A percentile compares a stretch with the other conserved stretches of the same genome.
phyloP scores from a whole-genome alignment of 108 stramenopile species.

The Skeletonema grethae region DNA sequence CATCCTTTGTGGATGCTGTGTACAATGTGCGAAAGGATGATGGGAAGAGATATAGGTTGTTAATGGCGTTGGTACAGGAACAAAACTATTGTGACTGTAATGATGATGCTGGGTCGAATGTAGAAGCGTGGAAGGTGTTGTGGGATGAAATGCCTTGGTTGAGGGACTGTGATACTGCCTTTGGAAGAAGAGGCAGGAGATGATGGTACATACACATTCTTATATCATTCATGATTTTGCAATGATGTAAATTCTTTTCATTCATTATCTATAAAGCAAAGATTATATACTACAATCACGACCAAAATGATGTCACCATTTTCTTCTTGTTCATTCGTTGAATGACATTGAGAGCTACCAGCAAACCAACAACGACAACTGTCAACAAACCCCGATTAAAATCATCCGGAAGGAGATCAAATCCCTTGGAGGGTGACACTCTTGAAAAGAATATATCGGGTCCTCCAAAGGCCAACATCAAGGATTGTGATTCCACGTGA shows the following conservation, averaged over 20 bases:
- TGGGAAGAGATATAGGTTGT: slow-evolving; percentile 64
- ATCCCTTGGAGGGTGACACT: slow-evolving; percentile 83
- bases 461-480: slow-evolving; percentile 78
- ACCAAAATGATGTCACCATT: slow-evolving; percentile 39
- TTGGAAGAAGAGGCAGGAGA: slow-evolving; percentile 25
- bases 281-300: no score
- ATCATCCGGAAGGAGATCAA: slow-evolving; percentile 86
- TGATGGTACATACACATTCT: background rate
- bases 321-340: slow-evolving; percentile 67
- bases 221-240: no score
- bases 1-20: slow-evolving; percentile 70
- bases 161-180: slow-evolving; percentile 59
- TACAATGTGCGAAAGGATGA: slow-evolving; percentile 68
- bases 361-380: slow-evolving; percentile 62
- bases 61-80: slow-evolving; percentile 33
- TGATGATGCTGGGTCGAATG: slow-evolving; percentile 7
- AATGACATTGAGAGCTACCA: slow-evolving; percentile 52
- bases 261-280: background rate
- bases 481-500: slow-evolving; percentile 82
- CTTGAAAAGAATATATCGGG: slow-evolving; percentile 88
- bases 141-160: slow-evolving; percentile 67
- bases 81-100: slow-evolving; percentile 20
- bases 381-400: slow-evolving; percentile 74
- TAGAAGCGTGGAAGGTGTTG: slow-evolving; percentile 49
- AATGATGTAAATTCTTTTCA: background rate